Evolutionary conservation across 768 basidiomycete species (phyloP).

Genomic region (Suillus clintonianus): DNA sequence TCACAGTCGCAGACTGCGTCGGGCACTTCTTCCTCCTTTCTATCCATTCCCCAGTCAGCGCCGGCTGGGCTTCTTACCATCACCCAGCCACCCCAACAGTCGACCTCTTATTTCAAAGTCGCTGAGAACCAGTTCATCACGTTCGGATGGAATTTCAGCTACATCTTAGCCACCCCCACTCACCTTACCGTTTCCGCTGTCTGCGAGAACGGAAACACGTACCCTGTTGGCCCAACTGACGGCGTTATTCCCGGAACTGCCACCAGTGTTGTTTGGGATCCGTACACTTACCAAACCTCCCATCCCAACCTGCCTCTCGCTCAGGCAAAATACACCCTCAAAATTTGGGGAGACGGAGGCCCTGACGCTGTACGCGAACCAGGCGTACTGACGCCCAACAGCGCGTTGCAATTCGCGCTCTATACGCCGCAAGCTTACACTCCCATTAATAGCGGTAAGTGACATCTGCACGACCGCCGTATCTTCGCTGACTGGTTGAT

Average conservation of each 20-base stretch:
- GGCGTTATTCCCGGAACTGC: conserved; percentile 72
- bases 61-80: conserved; percentile 69
- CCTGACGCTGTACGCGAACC: conserved; percentile 55
- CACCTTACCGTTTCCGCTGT: conserved; percentile 79
- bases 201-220: conserved; percentile 87
- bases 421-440: conserved; percentile 80
- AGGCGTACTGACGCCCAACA: conserved; percentile 71
- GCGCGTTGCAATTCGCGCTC: conserved; percentile 75
- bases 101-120: conserved; percentile 88
- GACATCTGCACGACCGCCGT: background rate
- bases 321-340: conserved; percentile 74
- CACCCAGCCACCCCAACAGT: conserved; percentile 79
- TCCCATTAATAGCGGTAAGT: conserved; percentile 53
- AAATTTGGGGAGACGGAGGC: conserved; percentile 83
- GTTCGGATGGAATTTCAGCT: conserved; percentile 90
- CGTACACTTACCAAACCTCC: conserved; percentile 68
- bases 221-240: conserved; percentile 79
- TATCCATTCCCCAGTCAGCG: conserved; percentile 50
- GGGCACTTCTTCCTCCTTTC: conserved; percentile 7
- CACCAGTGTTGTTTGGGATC: conserved; percentile 78
- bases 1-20: conserved; percentile 10
- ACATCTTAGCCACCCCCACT: conserved; percentile 68
- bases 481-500: background rate
- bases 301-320: conserved; percentile 67
- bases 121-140: conserved; percentile 73